Base-by-base conservation (phyloP, 208 protist species). In the Crithidia sp. region DNA sequence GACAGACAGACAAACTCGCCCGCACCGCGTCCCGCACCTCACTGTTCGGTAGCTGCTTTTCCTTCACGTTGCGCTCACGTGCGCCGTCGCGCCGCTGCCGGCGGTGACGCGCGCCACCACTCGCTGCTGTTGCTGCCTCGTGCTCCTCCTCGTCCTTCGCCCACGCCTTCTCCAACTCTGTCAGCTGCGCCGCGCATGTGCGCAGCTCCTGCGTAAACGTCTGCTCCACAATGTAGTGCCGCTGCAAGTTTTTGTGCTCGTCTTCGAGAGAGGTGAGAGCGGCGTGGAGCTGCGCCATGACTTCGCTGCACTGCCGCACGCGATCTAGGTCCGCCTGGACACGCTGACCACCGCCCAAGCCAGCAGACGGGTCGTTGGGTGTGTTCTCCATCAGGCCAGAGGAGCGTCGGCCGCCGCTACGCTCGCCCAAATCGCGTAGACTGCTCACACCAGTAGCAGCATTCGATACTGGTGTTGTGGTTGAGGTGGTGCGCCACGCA, bases 171-270 rank as follows among this genome's bases (percentile, higher is more conserved):
- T 67, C 62, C 49, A 67, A 56, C 36, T 67, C 68, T 13, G 64
- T 54, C 40, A 77, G 64, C 3, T 36, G 56, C 13, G 28, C 62
- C 14, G 39, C 47, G 12, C 70, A 9, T 43, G 44, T 45, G n/a
- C 74, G 61, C 50, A 83, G 44, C 28, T 67, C 49, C 4, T 37
- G 56, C 17, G 67, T 39, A 13, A 53, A 40, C 9, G 64, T 53
- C 52, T 57, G 54, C 67, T 83, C 77, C 19, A 78, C 66, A n/a
- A 78, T 62, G 66, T 78, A 78, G 36, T 47, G 74, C 10, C 65
- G 57, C 65, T 78, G 74, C 41, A 78, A 59, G 9, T 28, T 59
- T 14, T 66, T 56, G 49, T 78, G 66, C 7, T 73, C 64, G 47
- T 68, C 74, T 59, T 78, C 74, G 50, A 71, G 40, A 39, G 13